These are phyloP conservation scores for Acacia melanoxylon DNA, from an alignment of 306 rosid species.

Conservation along the genomic window DNA sequence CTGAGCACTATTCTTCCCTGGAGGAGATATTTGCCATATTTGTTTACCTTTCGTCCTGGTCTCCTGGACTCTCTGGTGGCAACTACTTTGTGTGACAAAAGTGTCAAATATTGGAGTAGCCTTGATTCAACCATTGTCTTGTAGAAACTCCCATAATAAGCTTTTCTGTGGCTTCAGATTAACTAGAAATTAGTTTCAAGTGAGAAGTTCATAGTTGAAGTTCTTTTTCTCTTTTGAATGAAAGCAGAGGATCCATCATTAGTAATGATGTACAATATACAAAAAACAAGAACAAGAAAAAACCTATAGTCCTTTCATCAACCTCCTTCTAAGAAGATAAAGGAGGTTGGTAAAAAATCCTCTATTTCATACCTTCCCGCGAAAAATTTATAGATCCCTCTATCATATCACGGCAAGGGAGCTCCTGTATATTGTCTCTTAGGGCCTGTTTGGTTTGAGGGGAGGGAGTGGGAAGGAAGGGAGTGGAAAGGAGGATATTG, in stretches of 20 bases:
- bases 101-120: too few species aligned
- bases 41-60: neutral
- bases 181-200: conserved; percentile 2
- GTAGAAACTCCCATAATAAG: neutral
- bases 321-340: neutral
- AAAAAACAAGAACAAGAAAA: neutral
- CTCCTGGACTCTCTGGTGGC: neutral
- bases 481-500: too few species aligned
- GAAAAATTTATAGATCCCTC: too few species aligned
- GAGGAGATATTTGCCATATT: neutral
- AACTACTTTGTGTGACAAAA: too few species aligned
- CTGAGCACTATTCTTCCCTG: neutral
- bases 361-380: too few species aligned
- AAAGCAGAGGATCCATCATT: neutral
- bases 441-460: too few species aligned
- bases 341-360: too few species aligned
- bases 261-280: neutral
- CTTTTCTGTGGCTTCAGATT: neutral
- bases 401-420: too few species aligned
- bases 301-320: neutral
- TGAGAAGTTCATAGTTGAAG: neutral
- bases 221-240: neutral
- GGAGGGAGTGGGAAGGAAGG: too few species aligned
- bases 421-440: too few species aligned
- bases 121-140: too few species aligned